Percentiles rank a stretch among this genome's conserved stretches.
Evolutionary conservation across 1,284 basidiomycete species (phyloP).

Genomic region (Polyporus tsugae): DNA sequence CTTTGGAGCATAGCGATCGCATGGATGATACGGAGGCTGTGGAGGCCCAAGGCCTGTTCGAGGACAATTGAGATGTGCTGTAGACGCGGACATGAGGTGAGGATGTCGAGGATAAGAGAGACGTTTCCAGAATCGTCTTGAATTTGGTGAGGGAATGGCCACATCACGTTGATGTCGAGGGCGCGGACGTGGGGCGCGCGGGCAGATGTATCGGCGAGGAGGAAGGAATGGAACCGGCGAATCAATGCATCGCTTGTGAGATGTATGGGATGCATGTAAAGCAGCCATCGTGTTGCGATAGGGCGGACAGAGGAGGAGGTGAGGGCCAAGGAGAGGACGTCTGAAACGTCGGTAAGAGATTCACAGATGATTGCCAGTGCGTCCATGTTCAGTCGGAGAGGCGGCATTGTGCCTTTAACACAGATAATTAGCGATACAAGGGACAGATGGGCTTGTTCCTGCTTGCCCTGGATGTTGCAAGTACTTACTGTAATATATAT

Average conservation of each 20-base stretch:
- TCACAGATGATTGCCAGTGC: not conserved
- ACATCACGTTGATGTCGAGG: not conserved
- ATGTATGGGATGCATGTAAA: not conserved
- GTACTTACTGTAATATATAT: too few species aligned
- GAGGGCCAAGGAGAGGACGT: not conserved
- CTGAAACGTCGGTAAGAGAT: not conserved
- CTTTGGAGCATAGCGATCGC: not conserved
- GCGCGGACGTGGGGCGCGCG: constrained; percentile 1
- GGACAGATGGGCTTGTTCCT: too few species aligned
- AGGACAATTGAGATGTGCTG: not conserved
- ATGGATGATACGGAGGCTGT: not conserved
- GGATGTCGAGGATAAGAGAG: not conserved
- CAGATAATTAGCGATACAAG: too few species aligned
- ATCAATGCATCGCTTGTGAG: not conserved
- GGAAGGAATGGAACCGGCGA: not conserved
- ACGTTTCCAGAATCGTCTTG: too few species aligned
- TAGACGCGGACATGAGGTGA: not conserved
- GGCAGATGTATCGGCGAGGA: not conserved
- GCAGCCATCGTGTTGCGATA: not conserved
- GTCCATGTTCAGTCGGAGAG: not conserved
- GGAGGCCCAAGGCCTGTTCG: not conserved
- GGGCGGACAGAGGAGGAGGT: not conserved
- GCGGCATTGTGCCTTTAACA: too few species aligned
- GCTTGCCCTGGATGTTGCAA: too few species aligned
- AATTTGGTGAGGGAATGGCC: not conserved